These are phyloP conservation scores for Zygotorulaspora chibaensis DNA, from an alignment of 805 yeast genomes.

Conservation along the genomic window DNA sequence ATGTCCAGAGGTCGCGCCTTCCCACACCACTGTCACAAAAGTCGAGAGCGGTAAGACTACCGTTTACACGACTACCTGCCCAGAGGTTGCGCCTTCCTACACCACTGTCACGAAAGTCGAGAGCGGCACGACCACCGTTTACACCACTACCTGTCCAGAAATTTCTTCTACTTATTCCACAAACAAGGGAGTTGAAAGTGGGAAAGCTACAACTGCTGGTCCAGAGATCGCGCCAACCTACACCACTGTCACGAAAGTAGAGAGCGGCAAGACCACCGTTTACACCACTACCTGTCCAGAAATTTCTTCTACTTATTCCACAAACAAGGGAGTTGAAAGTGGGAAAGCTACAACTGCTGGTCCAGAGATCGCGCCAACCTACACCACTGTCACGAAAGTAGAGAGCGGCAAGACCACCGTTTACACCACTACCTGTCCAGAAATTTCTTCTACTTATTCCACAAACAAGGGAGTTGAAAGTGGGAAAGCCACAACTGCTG, in stretches of 20 bases:
- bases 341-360: conserved; percentile 12
- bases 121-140: not conserved
- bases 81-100: not conserved
- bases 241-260: not conserved
- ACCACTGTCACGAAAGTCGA: not conserved
- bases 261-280: not conserved
- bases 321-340: conserved; percentile 3
- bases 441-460: not conserved
- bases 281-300: conserved; percentile 12
- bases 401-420: not conserved
- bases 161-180: conserved; percentile 1
- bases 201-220: conserved; percentile 11
- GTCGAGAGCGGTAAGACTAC: conserved; percentile 8
- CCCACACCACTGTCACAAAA: conserved; percentile 3
- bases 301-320: not conserved
- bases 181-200: conserved; percentile 3
- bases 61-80: conserved; percentile 11
- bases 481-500: conserved; percentile 10
- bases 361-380: conserved; percentile 1
- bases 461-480: conserved; percentile 5
- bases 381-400: not conserved
- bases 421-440: conserved; percentile 12
- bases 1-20: conserved; percentile 7
- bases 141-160: conserved; percentile 11
- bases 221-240: conserved; percentile 1